These are phyloP conservation scores for Mitragyna speciosa DNA, from an alignment of 257 asterid genomes.

Conservation along the genomic window DNA sequence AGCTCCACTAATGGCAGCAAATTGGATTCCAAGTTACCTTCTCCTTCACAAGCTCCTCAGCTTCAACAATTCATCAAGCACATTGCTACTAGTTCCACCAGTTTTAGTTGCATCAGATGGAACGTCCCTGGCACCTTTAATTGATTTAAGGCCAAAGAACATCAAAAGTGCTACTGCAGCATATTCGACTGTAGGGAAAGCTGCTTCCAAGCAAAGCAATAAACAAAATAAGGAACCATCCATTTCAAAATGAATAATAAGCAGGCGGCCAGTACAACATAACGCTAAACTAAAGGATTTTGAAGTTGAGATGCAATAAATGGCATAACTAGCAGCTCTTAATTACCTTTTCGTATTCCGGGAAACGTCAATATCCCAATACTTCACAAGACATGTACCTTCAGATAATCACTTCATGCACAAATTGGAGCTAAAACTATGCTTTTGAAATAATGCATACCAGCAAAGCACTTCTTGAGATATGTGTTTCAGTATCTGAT, in stretches of 20 bases:
- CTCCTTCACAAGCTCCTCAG: conserved; percentile 95
- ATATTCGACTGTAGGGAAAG: conserved; percentile 92
- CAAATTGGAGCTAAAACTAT: not conserved
- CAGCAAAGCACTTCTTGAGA: not conserved
- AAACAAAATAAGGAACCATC: conserved; percentile 2
- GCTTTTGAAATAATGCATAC: not conserved
- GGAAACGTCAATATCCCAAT: not conserved
- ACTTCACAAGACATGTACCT: not conserved
- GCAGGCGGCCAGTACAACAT: not conserved
- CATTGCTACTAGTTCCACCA: conserved; percentile 52
- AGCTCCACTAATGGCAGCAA: not conserved
- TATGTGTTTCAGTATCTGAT: not conserved
- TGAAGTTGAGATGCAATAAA: not conserved
- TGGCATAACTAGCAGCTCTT: not conserved
- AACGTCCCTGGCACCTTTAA: conserved; percentile 94
- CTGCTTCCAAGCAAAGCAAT: conserved; percentile 37
- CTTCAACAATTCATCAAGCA: conserved; percentile 87
- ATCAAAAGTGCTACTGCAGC: conserved; percentile 88
- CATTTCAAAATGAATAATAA: not conserved
- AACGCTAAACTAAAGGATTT: not conserved
- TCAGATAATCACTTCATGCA: not conserved
- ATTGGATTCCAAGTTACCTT: conserved; percentile 41
- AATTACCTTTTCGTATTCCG: not conserved
- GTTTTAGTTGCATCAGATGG: conserved; percentile 58
- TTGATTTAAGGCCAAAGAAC: conserved; percentile 94